Percentiles rank a stretch among this genome's conserved stretches.
These are phyloP conservation scores for Pisolithus albus DNA, from an alignment of 768 basidiomycete genomes.

Conservation along the genomic window DNA sequence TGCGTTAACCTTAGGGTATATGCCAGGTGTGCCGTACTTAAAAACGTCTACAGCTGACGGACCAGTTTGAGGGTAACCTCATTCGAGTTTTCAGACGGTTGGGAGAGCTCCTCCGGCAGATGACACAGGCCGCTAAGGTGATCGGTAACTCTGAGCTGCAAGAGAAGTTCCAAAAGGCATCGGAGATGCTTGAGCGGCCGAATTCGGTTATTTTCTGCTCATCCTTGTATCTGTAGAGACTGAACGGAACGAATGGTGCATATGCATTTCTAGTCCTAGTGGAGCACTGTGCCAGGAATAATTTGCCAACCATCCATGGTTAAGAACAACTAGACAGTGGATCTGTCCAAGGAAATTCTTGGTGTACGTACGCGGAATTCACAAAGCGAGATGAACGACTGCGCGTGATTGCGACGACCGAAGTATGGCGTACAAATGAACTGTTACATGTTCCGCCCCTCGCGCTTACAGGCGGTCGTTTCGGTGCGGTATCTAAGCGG, in stretches of 20 bases:
- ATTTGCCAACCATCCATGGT: too few relatives aligned
- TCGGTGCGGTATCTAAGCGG: neutral
- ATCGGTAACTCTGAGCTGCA: constrained; percentile 93
- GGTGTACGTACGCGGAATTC: too few relatives aligned
- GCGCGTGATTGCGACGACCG: too few relatives aligned
- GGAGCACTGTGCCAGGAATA: neutral
- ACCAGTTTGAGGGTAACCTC: constrained; percentile 94
- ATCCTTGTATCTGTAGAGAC: constrained; percentile 62
- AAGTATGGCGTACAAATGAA: too few relatives aligned
- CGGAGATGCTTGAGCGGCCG: constrained; percentile 88
- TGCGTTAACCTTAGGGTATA: constrained; percentile 19
- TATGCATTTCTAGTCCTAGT: neutral
- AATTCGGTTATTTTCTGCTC: constrained; percentile 93
- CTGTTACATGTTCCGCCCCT: too few relatives aligned
- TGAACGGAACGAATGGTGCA: neutral
- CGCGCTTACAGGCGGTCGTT: neutral
- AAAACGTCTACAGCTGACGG: constrained; percentile 61
- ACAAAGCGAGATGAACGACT: too few relatives aligned
- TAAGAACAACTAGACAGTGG: too few relatives aligned
- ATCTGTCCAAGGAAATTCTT: too few relatives aligned
- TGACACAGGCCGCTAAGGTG: constrained; percentile 92
- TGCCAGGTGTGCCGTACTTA: neutral
- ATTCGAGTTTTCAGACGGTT: constrained; percentile 94
- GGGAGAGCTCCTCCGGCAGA: constrained; percentile 91
- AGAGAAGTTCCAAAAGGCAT: constrained; percentile 87